These are phyloP conservation scores for Vigna unguiculata DNA, from an alignment of 306 rosid genomes.

Conservation along the genomic window DNA sequence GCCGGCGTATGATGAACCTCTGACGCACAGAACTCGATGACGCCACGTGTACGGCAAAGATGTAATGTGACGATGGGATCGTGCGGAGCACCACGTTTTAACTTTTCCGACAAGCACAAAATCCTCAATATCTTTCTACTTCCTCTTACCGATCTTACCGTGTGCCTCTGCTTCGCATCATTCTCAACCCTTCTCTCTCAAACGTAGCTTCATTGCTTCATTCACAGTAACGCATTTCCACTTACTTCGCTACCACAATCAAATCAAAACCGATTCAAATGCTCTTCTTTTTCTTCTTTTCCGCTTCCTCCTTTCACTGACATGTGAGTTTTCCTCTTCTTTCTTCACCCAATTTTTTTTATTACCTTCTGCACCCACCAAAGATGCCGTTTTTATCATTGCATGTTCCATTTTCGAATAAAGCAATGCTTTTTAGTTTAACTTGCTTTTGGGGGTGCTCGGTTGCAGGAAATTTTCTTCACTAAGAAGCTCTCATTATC, in stretches of 20 bases:
- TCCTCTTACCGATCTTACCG: slow-evolving; percentile 49
- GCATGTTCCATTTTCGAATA: slow-evolving; percentile 39
- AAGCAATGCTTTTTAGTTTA: slow-evolving; percentile 6
- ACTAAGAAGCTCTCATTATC: not conserved
- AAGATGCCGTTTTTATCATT: slow-evolving; percentile 29
- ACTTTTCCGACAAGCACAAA: slow-evolving; percentile 37
- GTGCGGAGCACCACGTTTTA: slow-evolving; percentile 56
- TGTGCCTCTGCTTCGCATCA: not conserved
- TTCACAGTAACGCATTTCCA: slow-evolving; percentile 35
- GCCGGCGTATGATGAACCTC: slow-evolving; percentile 19
- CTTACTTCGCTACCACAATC: not conserved
- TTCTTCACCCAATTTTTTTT: not conserved
- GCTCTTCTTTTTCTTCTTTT: not conserved
- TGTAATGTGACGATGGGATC: slow-evolving; percentile 39
- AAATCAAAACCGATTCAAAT: not conserved
- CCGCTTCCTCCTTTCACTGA: not conserved
- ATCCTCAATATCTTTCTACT: slow-evolving; percentile 30
- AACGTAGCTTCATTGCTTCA: slow-evolving; percentile 17
- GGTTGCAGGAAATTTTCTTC: slow-evolving; percentile 42
- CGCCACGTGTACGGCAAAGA: slow-evolving; percentile 55
- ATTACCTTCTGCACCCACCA: not conserved
- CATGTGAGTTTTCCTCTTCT: not conserved
- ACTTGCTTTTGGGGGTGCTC: slow-evolving; percentile 34
- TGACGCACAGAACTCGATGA: slow-evolving; percentile 28
- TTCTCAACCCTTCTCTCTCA: not conserved